Conservation (phyloP, 176 grass and related monocot species). For the Musa acuminata region DNA sequence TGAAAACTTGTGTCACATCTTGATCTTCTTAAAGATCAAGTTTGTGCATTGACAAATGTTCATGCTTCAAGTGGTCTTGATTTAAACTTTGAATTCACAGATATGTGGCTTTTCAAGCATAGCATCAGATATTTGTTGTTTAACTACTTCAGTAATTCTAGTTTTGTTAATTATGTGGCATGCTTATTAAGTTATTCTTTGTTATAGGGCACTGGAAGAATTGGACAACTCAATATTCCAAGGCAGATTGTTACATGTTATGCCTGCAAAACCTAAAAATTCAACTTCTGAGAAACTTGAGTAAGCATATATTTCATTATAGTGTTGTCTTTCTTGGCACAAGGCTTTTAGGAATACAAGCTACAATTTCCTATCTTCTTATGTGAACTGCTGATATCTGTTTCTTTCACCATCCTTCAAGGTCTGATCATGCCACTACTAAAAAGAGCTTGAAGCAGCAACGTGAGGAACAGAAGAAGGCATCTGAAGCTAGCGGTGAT, state of each 20-base stretch:
- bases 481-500: slow-evolving; percentile 79
- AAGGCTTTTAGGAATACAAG: not conserved
- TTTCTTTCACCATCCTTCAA: slow-evolving; percentile 23
- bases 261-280: slow-evolving; percentile 76
- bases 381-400: slow-evolving; percentile 11
- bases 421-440: slow-evolving; percentile 36
- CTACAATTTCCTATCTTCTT: too few species aligned
- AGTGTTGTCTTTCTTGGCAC: not conserved
- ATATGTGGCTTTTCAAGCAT: not conserved
- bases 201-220: slow-evolving; percentile 77
- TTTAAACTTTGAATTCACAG: not conserved
- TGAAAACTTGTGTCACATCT: not conserved
- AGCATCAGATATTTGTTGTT: not conserved
- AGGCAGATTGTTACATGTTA: slow-evolving; percentile 64
- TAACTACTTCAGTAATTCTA: not conserved
- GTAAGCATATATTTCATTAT: slow-evolving; percentile 37
- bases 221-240: slow-evolving; percentile 95
- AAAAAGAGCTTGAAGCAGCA: slow-evolving; percentile 79
- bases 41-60: not conserved
- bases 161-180: not conserved
- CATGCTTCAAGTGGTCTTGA: not conserved
- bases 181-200: not conserved
- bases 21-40: not conserved
- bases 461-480: slow-evolving; percentile 73
- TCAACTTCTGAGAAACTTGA: slow-evolving; percentile 43